Evolutionary conservation across 2,329 filamentous ascomycete genomes (phyloP), one percentile per base, ranked within the genome.

Genomic region (Curvularia eragrostidis): DNA sequence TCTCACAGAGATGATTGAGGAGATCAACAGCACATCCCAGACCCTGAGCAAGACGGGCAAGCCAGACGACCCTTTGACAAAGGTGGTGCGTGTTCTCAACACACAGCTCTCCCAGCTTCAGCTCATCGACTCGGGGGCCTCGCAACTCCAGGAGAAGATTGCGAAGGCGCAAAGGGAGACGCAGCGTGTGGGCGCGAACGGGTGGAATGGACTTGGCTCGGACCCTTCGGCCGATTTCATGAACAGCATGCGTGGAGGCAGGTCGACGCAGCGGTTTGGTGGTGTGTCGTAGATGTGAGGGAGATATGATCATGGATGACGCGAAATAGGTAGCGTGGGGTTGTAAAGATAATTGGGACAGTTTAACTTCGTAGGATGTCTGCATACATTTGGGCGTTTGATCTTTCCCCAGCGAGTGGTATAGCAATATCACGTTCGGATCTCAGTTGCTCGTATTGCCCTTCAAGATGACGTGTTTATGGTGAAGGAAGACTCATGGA

Each of bases 81-180:
- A 97, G 78, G 96, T 99, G 71, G 94, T 98, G 52, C 89, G 92
- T 62, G 93, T 98, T 48, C 88, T 99, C 67, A 99, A 99, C 76
- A 88, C 89, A 23, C 95, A 99, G 76, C 87, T 99, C 36, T 88
- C 89, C 34, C 93, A 97, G 77, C 84, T 99, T 59, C 94, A 97
- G 78, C 91, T 90, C 81, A 98, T 99, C 75, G 94, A 98, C 73
- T 87, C 88, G 64, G 93, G 94, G 63, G 91, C 94, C 34, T 85
- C 88, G 15, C 85, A 89, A 30, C 83, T 98, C 52, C 91, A 96
- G 76, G 84, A 88, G 58, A 96, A 96, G 83, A 91, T 98, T 50
- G 80, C 82, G 5, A 86, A 89, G 28, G 91, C 93, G 23, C 93
- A 97, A 75, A 93, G 93, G 78, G 86, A 91, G 34, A 88, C 87